These are phyloP conservation scores for Garcia nutans DNA, from an alignment of 345 rosid genomes.

Conservation along the genomic window DNA sequence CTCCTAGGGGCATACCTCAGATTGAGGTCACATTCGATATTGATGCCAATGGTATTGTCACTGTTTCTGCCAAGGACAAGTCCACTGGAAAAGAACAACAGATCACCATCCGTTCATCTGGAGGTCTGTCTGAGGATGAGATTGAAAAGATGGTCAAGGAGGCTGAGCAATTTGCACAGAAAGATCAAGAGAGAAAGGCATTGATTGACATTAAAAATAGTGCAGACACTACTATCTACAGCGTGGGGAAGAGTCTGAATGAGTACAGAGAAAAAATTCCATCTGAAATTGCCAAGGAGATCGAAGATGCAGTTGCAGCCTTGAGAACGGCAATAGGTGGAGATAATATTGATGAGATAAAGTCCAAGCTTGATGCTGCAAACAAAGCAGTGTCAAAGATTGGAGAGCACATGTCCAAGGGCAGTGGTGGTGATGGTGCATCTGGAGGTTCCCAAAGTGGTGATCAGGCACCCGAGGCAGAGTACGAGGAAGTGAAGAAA, in stretches of 20 bases:
- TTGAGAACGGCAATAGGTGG: conserved; percentile 30
- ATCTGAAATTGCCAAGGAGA: conserved; percentile 31
- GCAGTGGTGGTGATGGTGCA: conserved; percentile 22
- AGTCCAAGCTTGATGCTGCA: conserved; percentile 34
- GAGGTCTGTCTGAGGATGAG: conserved; percentile 36
- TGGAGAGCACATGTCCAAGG: conserved; percentile 37
- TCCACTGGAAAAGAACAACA: conserved; percentile 32
- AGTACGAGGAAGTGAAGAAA: conserved; percentile 40
- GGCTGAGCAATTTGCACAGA: conserved; percentile 34
- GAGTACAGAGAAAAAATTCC: conserved; percentile 40
- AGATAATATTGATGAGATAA: conserved; percentile 30
- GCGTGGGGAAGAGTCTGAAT: conserved; percentile 34
- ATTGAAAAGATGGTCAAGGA: conserved; percentile 42
- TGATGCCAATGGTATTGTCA: conserved; percentile 41
- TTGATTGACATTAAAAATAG: conserved; percentile 31
- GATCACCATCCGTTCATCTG: conserved; percentile 34
- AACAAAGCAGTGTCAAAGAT: conserved; percentile 38
- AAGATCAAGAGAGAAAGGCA: conserved; percentile 36
- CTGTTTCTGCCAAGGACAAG: conserved; percentile 41
- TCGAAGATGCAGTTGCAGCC: conserved; percentile 31
- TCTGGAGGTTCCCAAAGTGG: conserved; percentile 26
- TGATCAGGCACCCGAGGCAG: conserved; percentile 37
- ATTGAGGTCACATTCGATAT: conserved; percentile 40
- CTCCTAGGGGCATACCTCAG: conserved; percentile 30
- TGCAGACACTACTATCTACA: conserved; percentile 35